These are phyloP conservation scores for Inonotus obliquus DNA, from an alignment of 1,284 basidiomycete species.

Conservation along the genomic window DNA sequence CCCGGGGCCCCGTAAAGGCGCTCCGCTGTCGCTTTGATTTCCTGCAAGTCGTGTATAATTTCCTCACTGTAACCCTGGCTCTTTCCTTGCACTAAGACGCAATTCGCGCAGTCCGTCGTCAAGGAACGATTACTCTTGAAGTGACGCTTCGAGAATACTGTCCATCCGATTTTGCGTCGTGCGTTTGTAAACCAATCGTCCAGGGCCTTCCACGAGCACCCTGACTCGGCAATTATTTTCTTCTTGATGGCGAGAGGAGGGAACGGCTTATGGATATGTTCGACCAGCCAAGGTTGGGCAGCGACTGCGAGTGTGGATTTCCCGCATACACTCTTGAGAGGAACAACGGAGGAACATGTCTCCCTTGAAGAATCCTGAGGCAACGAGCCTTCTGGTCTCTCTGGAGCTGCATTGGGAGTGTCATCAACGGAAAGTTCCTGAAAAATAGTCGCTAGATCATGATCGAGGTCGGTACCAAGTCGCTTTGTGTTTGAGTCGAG, in stretches of 20 bases:
- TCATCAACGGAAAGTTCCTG: too few species aligned
- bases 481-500: not conserved
- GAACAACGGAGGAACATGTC: too few species aligned
- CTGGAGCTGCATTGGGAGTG: too few species aligned
- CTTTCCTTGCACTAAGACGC: slow-evolving; percentile 32
- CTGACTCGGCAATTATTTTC: slow-evolving; percentile 25
- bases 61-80: slow-evolving; percentile 22
- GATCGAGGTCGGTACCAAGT: not conserved
- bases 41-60: slow-evolving; percentile 30
- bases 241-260: slow-evolving; percentile 32
- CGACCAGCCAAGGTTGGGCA: slow-evolving; percentile 35
- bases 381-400: too few species aligned
- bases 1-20: slow-evolving; percentile 28
- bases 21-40: slow-evolving; percentile 31
- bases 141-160: slow-evolving; percentile 31
- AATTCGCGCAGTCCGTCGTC: slow-evolving; percentile 37
- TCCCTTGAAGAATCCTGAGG: too few species aligned
- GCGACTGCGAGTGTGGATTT: not conserved
- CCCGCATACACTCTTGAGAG: not conserved
- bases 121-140: slow-evolving; percentile 37
- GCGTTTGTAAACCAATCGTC: slow-evolving; percentile 46
- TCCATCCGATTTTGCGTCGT: slow-evolving; percentile 52
- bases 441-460: not conserved
- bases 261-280: slow-evolving; percentile 48
- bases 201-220: slow-evolving; percentile 30